Conservation (phyloP, 352 stramenopile genomes). For the Phytophthora megakarya region DNA sequence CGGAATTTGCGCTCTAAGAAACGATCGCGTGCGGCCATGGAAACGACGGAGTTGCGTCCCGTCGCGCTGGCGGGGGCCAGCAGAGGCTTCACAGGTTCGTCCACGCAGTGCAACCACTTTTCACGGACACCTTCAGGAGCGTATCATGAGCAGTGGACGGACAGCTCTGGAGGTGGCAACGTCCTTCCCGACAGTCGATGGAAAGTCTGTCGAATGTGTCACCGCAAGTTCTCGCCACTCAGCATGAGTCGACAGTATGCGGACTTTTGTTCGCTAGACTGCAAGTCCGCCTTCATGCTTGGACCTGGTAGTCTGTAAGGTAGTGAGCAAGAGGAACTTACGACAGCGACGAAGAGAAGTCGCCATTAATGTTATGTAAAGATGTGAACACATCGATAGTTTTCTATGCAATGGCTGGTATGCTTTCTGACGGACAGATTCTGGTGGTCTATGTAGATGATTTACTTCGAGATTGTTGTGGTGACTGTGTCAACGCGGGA, state of each 20-base stretch:
- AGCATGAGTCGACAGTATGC: conserved; percentile 36
- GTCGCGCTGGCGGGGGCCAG: conserved; percentile 44
- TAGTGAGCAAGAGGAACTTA: conserved; percentile 4
- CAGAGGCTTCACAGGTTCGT: conserved; percentile 40
- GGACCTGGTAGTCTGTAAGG: conserved; percentile 20
- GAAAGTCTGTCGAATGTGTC: conserved; percentile 45
- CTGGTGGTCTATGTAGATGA: too few species aligned
- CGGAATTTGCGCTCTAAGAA: conserved; percentile 25
- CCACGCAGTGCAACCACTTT: conserved; percentile 45
- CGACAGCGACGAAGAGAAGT: too few species aligned
- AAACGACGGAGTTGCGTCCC: conserved; percentile 34
- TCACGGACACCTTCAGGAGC: conserved; percentile 27
- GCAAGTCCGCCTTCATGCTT: conserved; percentile 48
- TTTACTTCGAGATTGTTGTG: too few species aligned
- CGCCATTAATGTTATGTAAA: too few species aligned
- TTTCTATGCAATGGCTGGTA: too few species aligned
- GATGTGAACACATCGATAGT: too few species aligned
- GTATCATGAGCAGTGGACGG: conserved; percentile 25
- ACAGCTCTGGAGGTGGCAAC: conserved; percentile 21
- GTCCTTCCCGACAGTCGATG: conserved; percentile 15
- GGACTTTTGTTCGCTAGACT: conserved; percentile 49
- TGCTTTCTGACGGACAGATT: too few species aligned
- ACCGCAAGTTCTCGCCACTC: conserved; percentile 37
- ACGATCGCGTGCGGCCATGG: conserved; percentile 26
- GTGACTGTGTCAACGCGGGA: too few species aligned